Evolutionary conservation across 768 basidiomycete genomes (phyloP).

Genomic region (Solioccasus polychromus): DNA sequence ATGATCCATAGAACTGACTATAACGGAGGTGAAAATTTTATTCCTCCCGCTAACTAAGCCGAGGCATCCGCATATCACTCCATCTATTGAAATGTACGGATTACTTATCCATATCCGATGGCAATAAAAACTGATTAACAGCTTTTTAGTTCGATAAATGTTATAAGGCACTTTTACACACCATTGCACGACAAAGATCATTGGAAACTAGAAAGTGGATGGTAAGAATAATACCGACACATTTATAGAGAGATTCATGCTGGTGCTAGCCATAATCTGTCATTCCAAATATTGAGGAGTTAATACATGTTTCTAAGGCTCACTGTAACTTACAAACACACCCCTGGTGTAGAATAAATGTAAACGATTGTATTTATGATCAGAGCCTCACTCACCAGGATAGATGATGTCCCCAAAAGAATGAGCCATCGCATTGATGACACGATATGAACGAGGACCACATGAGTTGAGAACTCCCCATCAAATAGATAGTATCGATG

Average conservation of each 20-base stretch:
- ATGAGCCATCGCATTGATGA: not conserved
- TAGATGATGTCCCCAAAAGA: not conserved
- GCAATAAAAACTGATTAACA: not conserved
- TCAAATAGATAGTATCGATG: not conserved
- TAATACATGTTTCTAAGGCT: not conserved
- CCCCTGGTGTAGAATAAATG: not conserved
- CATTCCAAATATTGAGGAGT: not conserved
- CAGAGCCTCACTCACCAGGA: not conserved
- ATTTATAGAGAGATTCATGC: not conserved
- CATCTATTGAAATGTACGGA: too few relatives aligned
- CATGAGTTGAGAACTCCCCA: not conserved
- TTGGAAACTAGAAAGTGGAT: not conserved
- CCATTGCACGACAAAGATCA: not conserved
- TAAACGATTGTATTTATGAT: not conserved
- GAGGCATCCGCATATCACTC: not conserved
- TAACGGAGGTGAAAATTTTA: not conserved
- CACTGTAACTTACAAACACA: not conserved
- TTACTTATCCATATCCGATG: constrained; percentile 1
- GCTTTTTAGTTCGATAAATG: too few relatives aligned
- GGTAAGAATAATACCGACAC: not conserved
- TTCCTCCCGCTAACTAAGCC: not conserved
- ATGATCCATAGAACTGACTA: not conserved
- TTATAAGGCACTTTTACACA: not conserved
- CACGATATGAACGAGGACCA: not conserved
- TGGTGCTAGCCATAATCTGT: not conserved